Evolutionary conservation across 164 flowering plant genomes (phyloP), one percentile per base, ranked within the genome.

Genomic region (Protea cynaroides): DNA sequence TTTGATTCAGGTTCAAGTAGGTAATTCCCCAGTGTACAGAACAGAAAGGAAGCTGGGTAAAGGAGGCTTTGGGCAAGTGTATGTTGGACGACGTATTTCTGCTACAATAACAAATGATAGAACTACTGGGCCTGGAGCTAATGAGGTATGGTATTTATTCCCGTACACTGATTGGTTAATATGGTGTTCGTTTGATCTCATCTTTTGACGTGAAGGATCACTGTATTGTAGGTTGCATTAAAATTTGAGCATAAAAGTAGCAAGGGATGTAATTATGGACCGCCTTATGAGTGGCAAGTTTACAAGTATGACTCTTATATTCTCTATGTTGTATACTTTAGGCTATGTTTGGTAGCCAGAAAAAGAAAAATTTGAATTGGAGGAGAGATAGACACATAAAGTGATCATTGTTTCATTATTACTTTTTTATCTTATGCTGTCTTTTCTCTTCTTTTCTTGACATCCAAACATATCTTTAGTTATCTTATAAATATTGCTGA

Each of bases 11-110:
- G 90, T 94, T 13, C 85, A 81, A 66, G 95, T 94, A 58, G 95
- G 91, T 61, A 80, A 83, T 69, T 89, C 95, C 18, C 96, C 98
- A 34, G 4, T 67, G 25, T 89, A 89, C 68, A 76, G 59, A 73
- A 64, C 83, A 61, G 98, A 88, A 11, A 85, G 73, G 68, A 89
- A 89, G 75, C 75, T 89, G 18, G 98, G 98, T 4, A 92, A 90
- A 72, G 96, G 98, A 66, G 97, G 96, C 8, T 91, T 89, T 77
- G 96, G 97, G 18, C 97, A 91, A 70, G 97, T 91, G 0, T 87
- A 86, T 78, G 91, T 89, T 71, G 98, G 98, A 22, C 80, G 88
- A 3, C 81, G 89, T 1, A 50, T 83, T 38, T 67, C 80, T 50
- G 74, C 79, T 58, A 59, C 74, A 43, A 75, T n/a, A 65, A 57